Percentiles rank a stretch among this genome's conserved stretches.
phyloP scores from a whole-genome alignment of 495 filamentous ascomycete species.

The Neurospora discreta region DNA sequence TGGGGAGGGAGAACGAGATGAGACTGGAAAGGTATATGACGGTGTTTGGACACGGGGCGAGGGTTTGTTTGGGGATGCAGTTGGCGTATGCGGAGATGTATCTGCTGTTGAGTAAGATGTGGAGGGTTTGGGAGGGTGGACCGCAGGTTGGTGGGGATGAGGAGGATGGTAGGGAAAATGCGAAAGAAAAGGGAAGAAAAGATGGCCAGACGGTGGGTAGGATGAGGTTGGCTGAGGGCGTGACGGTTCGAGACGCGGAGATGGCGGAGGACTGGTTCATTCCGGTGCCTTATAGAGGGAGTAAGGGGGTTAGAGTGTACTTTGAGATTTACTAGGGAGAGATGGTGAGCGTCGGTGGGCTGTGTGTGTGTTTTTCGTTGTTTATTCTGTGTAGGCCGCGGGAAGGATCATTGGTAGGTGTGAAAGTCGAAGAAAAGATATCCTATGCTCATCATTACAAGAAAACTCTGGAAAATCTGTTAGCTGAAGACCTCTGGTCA shows the following conservation, averaged over 20 bases:
- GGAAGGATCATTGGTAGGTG: not conserved
- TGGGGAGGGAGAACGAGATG: slow-evolving; percentile 8
- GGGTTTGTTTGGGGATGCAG: slow-evolving; percentile 4
- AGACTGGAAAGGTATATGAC: slow-evolving; percentile 2
- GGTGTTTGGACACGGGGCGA: not conserved
- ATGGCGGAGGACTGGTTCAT: slow-evolving; percentile 17
- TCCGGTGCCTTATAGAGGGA: slow-evolving; percentile 1
- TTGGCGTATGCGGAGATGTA: slow-evolving; percentile 6
- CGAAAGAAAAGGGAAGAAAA: not conserved
- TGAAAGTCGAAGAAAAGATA: not conserved
- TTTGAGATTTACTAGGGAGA: not conserved
- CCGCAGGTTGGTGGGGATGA: not conserved
- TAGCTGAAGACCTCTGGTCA: too few relatives aligned
- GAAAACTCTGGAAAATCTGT: too few relatives aligned
- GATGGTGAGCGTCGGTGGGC: not conserved
- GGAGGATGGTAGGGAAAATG: not conserved
- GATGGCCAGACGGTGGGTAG: not conserved
- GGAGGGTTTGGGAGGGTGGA: slow-evolving; percentile 8
- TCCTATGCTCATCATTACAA: not conserved
- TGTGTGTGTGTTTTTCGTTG: not conserved
- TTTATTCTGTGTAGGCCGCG: not conserved
- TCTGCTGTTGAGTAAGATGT: slow-evolving; percentile 7
- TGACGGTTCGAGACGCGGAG: slow-evolving; percentile 5
- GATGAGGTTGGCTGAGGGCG: slow-evolving; percentile 7
- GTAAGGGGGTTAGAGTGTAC: not conserved